These are phyloP conservation scores for Penicillium tannophilum DNA, from an alignment of 495 filamentous ascomycete species.

Conservation along the genomic window DNA sequence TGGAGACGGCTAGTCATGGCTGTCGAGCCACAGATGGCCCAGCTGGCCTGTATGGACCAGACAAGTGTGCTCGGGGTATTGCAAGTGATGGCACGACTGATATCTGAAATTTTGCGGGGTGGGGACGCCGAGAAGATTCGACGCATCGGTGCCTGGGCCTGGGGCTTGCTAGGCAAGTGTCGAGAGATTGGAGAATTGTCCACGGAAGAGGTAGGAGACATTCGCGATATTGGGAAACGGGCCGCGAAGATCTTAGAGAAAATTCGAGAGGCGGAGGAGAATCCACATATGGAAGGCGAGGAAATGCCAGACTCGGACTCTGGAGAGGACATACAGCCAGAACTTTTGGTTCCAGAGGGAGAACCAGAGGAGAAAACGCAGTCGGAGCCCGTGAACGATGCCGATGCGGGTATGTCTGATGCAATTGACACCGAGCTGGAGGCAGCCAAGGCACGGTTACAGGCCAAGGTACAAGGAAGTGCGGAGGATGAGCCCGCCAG, in stretches of 20 bases:
- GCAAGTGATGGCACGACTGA: conserved; percentile 38
- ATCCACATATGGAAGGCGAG: conserved; percentile 23
- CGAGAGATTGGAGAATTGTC: conserved; percentile 49
- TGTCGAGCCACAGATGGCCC: conserved; percentile 65
- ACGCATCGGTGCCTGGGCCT: conserved; percentile 52
- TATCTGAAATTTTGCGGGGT: conserved; percentile 46
- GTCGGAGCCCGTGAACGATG: conserved; percentile 2
- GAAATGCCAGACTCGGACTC: conserved; percentile 31
- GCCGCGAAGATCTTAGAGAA: conserved; percentile 46
- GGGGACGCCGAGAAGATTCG: conserved; percentile 48
- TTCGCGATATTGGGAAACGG: conserved; percentile 50
- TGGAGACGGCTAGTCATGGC: conserved; percentile 53
- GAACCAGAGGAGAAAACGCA: conserved; percentile 21
- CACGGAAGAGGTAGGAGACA: conserved; percentile 54
- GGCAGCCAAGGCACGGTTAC: conserved; percentile 60
- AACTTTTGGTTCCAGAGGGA: conserved; percentile 3
- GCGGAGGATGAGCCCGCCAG: conserved; percentile 13
- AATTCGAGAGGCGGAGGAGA: conserved; percentile 43
- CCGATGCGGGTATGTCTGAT: conserved; percentile 26
- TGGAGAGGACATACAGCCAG: conserved; percentile 15
- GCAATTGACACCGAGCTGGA: conserved; percentile 46
- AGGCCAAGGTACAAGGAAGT: conserved; percentile 44
- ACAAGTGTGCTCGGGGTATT: conserved; percentile 57
- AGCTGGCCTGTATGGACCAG: conserved; percentile 70
- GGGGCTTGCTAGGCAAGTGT: conserved; percentile 53